Conservation (phyloP, 768 basidiomycete species). For the Lentinula detonsa region DNA sequence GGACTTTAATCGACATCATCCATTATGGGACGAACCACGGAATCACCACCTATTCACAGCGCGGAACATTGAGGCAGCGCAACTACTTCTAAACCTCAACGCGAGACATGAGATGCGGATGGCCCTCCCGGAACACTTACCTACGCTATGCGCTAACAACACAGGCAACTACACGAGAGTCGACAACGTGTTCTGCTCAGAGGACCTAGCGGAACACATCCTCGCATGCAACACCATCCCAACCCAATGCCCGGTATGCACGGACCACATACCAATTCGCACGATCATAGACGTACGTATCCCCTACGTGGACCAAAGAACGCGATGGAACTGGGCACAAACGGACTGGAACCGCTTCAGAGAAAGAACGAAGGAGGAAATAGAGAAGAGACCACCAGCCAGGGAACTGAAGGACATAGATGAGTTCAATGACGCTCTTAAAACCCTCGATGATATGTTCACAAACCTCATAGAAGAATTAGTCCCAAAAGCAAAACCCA, state of each 20-base stretch:
- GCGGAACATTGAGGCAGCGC: constrained; percentile 12
- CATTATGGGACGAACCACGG: constrained; percentile 27
- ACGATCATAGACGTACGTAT: background rate
- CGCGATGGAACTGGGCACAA: background rate
- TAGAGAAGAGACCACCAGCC: background rate
- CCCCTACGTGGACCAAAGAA: background rate
- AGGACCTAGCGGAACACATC: constrained; percentile 11
- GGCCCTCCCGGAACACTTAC: constrained; percentile 7
- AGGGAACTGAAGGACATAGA: background rate
- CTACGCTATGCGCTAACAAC: constrained; percentile 23
- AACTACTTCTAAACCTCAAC: constrained; percentile 11
- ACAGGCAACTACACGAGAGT: constrained; percentile 29
- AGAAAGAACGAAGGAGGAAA: background rate
- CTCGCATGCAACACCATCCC: background rate
- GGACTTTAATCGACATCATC: constrained; percentile 36
- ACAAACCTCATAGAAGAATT: background rate
- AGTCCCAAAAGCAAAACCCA: background rate
- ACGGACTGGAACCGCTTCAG: background rate
- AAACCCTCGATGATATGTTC: background rate
- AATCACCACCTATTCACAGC: constrained; percentile 29
- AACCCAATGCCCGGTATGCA: background rate
- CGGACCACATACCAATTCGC: background rate
- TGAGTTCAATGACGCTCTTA: background rate
- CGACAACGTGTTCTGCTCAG: constrained; percentile 37
- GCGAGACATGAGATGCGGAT: background rate